A percentile compares a stretch with the other conserved stretches of the same genome.
These are phyloP conservation scores for Pseudogymnoascus sp. DNA, from an alignment of 2,329 filamentous ascomycete species.

Conservation along the genomic window DNA sequence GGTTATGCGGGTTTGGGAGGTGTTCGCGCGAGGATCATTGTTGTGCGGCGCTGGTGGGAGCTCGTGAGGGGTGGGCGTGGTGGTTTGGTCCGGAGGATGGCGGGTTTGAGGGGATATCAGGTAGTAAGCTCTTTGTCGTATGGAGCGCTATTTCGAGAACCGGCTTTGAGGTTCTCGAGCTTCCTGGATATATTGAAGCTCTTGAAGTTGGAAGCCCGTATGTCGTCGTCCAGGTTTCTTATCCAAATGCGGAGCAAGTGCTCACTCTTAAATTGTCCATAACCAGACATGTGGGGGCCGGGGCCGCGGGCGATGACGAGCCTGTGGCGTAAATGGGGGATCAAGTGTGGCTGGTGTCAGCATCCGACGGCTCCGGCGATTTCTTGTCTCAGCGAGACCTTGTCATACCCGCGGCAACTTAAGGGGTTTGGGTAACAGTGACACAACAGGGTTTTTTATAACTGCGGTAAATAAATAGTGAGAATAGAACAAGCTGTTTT, in stretches of 20 bases:
- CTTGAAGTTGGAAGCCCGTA: neutral
- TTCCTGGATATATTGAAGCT: neutral
- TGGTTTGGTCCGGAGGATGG: neutral
- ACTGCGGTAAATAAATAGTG: neutral
- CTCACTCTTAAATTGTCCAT: neutral
- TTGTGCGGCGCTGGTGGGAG: neutral
- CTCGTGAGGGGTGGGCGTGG: too few species aligned
- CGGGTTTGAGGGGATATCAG: neutral
- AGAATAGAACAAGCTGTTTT: neutral
- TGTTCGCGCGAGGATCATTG: neutral
- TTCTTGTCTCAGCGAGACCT: neutral
- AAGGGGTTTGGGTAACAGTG: neutral
- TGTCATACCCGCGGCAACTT: neutral
- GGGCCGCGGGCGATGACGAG: constrained; percentile 16
- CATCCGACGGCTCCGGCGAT: neutral
- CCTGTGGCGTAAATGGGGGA: constrained; percentile 10
- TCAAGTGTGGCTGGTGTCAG: neutral
- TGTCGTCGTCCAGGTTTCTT: neutral
- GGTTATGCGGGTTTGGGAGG: neutral
- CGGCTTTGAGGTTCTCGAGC: neutral
- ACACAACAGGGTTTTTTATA: neutral
- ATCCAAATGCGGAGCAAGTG: neutral
- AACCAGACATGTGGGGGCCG: neutral
- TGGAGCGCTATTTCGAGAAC: neutral
- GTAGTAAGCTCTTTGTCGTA: neutral